Evolutionary conservation across 139 green algal species (phyloP).

Genomic region (Closterium sp.): DNA sequence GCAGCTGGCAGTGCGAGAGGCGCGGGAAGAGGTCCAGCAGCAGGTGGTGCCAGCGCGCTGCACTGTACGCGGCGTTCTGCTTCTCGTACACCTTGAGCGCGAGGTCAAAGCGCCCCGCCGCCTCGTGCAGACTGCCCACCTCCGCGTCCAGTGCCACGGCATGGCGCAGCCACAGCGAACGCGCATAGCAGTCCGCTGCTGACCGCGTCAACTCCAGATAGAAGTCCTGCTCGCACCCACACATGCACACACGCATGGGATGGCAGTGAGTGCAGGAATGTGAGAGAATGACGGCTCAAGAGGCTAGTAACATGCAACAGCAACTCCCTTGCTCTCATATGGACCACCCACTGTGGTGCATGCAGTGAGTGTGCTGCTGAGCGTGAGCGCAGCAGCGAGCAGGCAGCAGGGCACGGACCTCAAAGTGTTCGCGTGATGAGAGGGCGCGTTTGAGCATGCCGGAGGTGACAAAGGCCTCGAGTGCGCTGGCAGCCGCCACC

Average conservation of each 20-base stretch:
- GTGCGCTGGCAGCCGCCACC: conserved; percentile 15
- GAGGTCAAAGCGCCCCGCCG: not conserved
- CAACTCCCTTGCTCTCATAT: not conserved
- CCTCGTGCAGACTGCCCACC: conserved; percentile 14
- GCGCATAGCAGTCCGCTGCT: not conserved
- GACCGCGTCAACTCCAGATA: conserved; percentile 9
- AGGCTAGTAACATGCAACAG: not conserved
- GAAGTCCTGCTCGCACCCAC: not conserved
- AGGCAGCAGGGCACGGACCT: conserved; percentile 2
- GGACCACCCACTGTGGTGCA: not conserved
- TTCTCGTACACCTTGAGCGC: conserved; percentile 44
- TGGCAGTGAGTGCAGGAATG: not conserved
- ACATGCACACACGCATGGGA: not conserved
- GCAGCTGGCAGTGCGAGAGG: conserved; percentile 31
- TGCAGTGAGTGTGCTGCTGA: not conserved
- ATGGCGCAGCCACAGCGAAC: conserved; percentile 8
- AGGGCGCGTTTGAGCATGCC: conserved; percentile 18
- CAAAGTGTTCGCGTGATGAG: conserved; percentile 5
- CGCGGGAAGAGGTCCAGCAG: conserved; percentile 34
- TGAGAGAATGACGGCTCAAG: not conserved
- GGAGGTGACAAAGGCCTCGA: conserved; percentile 4
- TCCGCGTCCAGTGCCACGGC: conserved; percentile 34
- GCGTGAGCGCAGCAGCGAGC: not conserved
- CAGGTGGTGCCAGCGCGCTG: conserved; percentile 42
- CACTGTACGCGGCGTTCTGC: conserved; percentile 32